Evolutionary conservation across 192 early-diverging fungal species (phyloP).

Genomic region (Backusella mclennaniae): DNA sequence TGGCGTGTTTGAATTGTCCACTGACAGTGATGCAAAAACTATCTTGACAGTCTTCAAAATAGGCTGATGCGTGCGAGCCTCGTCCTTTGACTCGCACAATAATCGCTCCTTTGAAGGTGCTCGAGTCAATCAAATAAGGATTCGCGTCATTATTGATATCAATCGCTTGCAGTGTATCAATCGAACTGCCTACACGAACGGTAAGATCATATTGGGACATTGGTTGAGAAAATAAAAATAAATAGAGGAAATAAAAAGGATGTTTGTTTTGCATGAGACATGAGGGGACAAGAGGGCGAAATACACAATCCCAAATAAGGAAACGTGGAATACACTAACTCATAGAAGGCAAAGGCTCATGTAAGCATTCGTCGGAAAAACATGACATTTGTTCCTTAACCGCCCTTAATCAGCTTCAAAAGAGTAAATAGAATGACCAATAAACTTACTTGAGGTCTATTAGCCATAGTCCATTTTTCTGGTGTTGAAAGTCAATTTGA

Average conservation of each 20-base stretch:
- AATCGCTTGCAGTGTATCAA: conserved; percentile 34
- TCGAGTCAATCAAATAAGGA: conserved; percentile 62
- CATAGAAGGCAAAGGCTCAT: neutral
- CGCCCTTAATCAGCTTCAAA: too few species aligned
- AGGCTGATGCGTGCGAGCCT: conserved; percentile 33
- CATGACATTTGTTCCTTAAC: too few species aligned
- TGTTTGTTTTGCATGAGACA: neutral
- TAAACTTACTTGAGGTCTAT: too few species aligned
- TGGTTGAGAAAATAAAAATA: neutral
- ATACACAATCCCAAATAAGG: neutral
- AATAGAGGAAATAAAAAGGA: neutral
- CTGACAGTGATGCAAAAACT: conserved; percentile 72
- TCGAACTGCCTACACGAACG: conserved; percentile 37
- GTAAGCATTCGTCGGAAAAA: too few species aligned
- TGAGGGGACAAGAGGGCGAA: too few species aligned
- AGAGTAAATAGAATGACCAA: too few species aligned
- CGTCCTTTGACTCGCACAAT: conserved; percentile 57
- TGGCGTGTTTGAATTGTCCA: conserved; percentile 69
- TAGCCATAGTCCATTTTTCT: too few species aligned
- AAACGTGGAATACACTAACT: neutral
- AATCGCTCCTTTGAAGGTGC: conserved; percentile 61
- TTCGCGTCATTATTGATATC: conserved; percentile 64
- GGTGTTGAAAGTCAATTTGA: too few species aligned
- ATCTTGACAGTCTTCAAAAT: conserved; percentile 61
- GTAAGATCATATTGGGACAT: conserved; percentile 18